A percentile compares a stretch with the other conserved stretches of the same genome.
Evolutionary conservation across 371 early-diverging fungal genomes (phyloP).

Genomic region (Mucor irregularis): DNA sequence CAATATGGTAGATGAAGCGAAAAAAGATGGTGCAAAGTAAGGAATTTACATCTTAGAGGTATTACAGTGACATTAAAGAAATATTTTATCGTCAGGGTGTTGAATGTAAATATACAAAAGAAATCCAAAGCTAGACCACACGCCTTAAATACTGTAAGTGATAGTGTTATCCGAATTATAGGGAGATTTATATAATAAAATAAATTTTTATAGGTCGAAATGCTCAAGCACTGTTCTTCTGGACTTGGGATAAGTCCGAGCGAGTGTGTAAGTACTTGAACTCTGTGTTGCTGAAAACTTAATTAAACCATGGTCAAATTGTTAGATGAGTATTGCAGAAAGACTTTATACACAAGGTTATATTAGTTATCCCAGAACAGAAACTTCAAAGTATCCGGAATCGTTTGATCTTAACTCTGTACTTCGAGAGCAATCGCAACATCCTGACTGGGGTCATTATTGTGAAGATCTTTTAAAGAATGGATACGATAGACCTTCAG

Average conservation of each 20-base stretch:
- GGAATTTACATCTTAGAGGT: background rate
- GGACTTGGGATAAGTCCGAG: slow-evolving; percentile 48
- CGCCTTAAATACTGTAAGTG: slow-evolving; percentile 51
- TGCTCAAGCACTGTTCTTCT: slow-evolving; percentile 50
- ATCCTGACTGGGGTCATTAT: slow-evolving; percentile 43
- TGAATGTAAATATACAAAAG: slow-evolving; percentile 30
- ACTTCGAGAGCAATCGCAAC: slow-evolving; percentile 36
- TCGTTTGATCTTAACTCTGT: slow-evolving; percentile 58
- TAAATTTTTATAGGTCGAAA: slow-evolving; percentile 33
- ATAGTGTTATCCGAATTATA: background rate
- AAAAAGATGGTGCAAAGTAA: slow-evolving; percentile 37
- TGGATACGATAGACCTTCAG: slow-evolving; percentile 44
- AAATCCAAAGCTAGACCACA: slow-evolving; percentile 47
- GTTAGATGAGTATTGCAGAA: slow-evolving; percentile 56
- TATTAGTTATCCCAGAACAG: slow-evolving; percentile 77
- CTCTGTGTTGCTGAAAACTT: background rate
- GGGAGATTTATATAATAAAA: background rate
- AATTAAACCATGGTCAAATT: background rate
- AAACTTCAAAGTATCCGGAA: slow-evolving; percentile 65
- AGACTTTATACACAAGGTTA: slow-evolving; percentile 61
- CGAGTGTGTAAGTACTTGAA: slow-evolving; percentile 39
- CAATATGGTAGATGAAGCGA: slow-evolving; percentile 24
- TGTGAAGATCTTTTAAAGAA: slow-evolving; percentile 32
- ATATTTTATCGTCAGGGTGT: slow-evolving; percentile 24
- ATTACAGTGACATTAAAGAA: too few species aligned